Evolutionary conservation across 2,329 filamentous ascomycete genomes (phyloP), one percentile per base, ranked within the genome.

Genomic region (Cyphellophora attinorum): DNA sequence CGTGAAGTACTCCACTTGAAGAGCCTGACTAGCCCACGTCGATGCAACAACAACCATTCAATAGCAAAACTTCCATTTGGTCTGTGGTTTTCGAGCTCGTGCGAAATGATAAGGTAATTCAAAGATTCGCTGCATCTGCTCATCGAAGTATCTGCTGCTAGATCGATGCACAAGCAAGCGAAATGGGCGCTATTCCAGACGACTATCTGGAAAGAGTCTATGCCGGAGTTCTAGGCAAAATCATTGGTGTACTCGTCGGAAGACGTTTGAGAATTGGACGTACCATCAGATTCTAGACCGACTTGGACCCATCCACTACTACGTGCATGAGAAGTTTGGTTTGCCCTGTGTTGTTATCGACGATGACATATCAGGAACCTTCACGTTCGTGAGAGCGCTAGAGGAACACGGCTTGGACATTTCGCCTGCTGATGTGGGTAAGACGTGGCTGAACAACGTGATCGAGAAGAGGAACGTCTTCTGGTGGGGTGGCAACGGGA

Each of bases 401-500:
- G 33, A 35, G 13, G 33, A 35, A 14, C 33, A 35, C 14, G 21
- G 21, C 6, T 17, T 17, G 10, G n/a, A 28, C 8, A 6, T 35
- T 21, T 19, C 15, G 10, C n/a, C 33, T 5, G 27, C 29, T 6
- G 23, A 35, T 11, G 25, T 35, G n/a, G 33, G 33, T 12, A 13
- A 29, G 25, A 35, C 23, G 3, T 35, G 33, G 33, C 25, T 35
- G 6, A 35, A 35, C 33, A 35, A 35, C 19, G 27, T 29, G 12
- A 29, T 35, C 12, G 33, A 35, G 27, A 4, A 16, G 12, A 27
- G 27, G 11, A 29, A 14, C 3, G 29, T 35, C 4, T 54, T 61
- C 23, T 60, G 57, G 57, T 61, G 58, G 58, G 57, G 57, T 4
- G 59, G 59, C 10, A 47, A 47, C 6, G 59, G 59, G 4, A 50